Evolutionary conservation across 306 rosid species (phyloP).

Genomic region (Castanea mollissima): DNA sequence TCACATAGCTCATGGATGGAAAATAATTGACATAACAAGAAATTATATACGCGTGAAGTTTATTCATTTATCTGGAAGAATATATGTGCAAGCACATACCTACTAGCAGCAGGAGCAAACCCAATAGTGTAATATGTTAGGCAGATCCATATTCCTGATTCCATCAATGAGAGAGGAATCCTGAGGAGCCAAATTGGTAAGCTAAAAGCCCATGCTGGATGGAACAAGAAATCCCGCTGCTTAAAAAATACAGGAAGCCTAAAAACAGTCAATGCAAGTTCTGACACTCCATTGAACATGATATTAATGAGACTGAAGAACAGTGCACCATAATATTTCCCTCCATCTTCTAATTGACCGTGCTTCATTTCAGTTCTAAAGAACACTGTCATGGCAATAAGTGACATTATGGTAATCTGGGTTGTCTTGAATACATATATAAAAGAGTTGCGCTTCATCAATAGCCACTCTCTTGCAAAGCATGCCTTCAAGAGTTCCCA

Average conservation of each 20-base stretch:
- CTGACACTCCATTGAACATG: constrained; percentile 86
- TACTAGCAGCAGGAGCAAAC: constrained; percentile 76
- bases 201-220: constrained; percentile 76
- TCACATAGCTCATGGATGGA: constrained; percentile 1
- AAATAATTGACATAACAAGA: neutral
- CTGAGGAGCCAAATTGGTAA: constrained; percentile 68
- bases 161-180: constrained; percentile 68
- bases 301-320: constrained; percentile 63
- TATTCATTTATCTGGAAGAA: neutral
- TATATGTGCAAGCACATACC: constrained; percentile 34
- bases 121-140: constrained; percentile 77
- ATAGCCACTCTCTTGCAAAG: constrained; percentile 74
- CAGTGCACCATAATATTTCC: constrained; percentile 58
- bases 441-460: constrained; percentile 58
- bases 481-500: constrained; percentile 68
- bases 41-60: neutral
- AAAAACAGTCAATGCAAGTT: constrained; percentile 52
- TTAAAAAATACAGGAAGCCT: constrained; percentile 75
- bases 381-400: constrained; percentile 65
- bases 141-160: constrained; percentile 65
- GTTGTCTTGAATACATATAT: constrained; percentile 67
- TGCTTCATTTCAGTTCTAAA: constrained; percentile 59
- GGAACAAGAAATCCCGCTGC: constrained; percentile 65
- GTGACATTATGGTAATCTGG: constrained; percentile 59
- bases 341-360: constrained; percentile 59